A percentile compares a stretch with the other conserved stretches of the same genome.
Conservation (phyloP, 768 basidiomycete genomes). For the Termitomyces sp. region DNA sequence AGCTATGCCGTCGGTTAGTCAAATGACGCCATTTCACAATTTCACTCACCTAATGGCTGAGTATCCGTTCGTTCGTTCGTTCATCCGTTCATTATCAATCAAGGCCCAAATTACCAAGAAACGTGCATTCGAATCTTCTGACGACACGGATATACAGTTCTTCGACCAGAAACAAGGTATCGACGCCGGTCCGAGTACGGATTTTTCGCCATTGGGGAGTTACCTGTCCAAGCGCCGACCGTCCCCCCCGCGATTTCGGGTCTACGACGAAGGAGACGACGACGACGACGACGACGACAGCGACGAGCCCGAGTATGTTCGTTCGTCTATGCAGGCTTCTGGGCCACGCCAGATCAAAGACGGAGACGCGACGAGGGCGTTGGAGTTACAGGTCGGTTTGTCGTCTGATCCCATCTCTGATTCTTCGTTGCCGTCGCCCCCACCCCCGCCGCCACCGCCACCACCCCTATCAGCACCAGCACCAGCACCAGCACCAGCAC, state of each 20-base stretch:
- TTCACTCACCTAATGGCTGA: no score
- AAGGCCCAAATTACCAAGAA: background rate
- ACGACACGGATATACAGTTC: background rate
- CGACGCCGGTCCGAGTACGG: no score
- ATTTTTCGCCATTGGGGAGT: background rate
- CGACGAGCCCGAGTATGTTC: background rate
- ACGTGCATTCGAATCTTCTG: background rate
- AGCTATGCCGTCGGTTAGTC: background rate
- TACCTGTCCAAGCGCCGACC: background rate
- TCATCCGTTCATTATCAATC: no score
- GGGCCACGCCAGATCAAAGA: slow-evolving; percentile 8
- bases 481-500: no score
- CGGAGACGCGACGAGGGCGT: slow-evolving; percentile 9
- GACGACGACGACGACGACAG: background rate
- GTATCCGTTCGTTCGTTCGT: no score
- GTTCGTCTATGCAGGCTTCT: background rate
- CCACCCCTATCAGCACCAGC: no score
- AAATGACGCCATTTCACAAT: no score
- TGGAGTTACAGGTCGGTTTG: slow-evolving; percentile 4
- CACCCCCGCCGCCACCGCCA: background rate
- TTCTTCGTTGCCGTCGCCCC: background rate
- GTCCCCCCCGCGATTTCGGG: background rate
- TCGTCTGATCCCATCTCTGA: slow-evolving; percentile 10
- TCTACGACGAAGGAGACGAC: background rate
- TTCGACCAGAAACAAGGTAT: background rate